phyloP scores from a whole-genome alignment of 352 stramenopile species.

The Phytophthora vignae region DNA sequence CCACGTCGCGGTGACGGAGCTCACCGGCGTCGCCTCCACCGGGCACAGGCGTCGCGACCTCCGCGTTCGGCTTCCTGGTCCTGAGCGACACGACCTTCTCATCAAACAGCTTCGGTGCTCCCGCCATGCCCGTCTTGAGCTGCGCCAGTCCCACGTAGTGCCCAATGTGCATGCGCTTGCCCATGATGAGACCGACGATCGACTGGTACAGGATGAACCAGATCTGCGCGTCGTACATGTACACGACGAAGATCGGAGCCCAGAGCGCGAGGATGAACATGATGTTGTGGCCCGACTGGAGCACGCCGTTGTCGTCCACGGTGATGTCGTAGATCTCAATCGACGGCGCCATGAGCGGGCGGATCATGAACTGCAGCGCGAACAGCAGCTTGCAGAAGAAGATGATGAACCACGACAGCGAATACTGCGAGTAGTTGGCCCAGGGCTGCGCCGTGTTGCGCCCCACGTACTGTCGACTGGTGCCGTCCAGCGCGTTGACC shows the following conservation, averaged over 20 bases:
- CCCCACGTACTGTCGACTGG: constrained; percentile 78
- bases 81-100: constrained; percentile 63
- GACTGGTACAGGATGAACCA: constrained; percentile 89
- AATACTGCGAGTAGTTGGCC: constrained; percentile 67
- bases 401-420: constrained; percentile 74
- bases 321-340: constrained; percentile 79
- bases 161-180: constrained; percentile 77
- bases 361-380: constrained; percentile 84
- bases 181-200: constrained; percentile 78
- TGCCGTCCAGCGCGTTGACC: constrained; percentile 74
- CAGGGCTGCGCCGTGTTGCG: constrained; percentile 75
- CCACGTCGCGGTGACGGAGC: constrained; percentile 53
- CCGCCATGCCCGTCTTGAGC: constrained; percentile 70
- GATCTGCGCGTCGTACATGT: constrained; percentile 91
- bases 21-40: constrained; percentile 22
- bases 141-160: constrained; percentile 74
- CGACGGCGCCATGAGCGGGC: constrained; percentile 74
- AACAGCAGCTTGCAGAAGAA: constrained; percentile 86
- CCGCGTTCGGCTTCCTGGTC: constrained; percentile 44
- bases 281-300: constrained; percentile 83
- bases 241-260: constrained; percentile 83
- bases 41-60: constrained; percentile 18
- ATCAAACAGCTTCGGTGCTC: constrained; percentile 73
- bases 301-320: constrained; percentile 57
- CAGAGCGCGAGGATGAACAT: constrained; percentile 82